Evolutionary conservation across 1,284 basidiomycete genomes (phyloP), one percentile per base, ranked within the genome.

Genomic region (Irpex rosettiformis): DNA sequence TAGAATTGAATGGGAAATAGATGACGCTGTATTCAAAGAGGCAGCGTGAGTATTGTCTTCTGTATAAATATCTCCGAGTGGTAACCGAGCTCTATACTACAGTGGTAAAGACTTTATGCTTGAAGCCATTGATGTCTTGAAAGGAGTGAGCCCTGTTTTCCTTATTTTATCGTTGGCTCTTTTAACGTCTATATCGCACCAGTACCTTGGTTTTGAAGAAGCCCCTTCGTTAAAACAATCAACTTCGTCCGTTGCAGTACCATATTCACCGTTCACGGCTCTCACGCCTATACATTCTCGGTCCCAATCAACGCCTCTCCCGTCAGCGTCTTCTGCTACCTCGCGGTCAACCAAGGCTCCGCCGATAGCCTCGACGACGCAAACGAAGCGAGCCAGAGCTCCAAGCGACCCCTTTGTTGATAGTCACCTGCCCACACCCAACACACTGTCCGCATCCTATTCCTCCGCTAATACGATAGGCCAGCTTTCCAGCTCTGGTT

Each of bases 101-200:
- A 91, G 89, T 69, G 89, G 89, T 60, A 91, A 90, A 73, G 85
- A 90, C 64, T 91, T 92, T 68, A 91, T 92, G 87, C 76, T 88
- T 48, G 89, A 91, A 72, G 88, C 88, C 13, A 84, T 91, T 59
- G 86, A 91, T 65, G 75, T 91, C 53, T 82, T 92, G 65, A 92
- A 92, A 83, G 90, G 89, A 66, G 89, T 89, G 65, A 67, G 85
- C 75, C 18, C 48, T 59, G 63, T 69, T 62, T 64, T 63, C 57
- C 18, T 62, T 51, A 53, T 24, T 16, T 51, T 48, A 51, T 45
- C 37, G 52, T 58, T 49, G 28, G 28, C 48, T 6, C 40, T 22
- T 57, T 57, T 49, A 57, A 30, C 24, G 10, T 51, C 33, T 61
- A 48, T 37, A 29, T 24, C 43, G 33, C 30, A 33, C 28, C 47